These are phyloP conservation scores for Holtermanniella nyarrowii DNA, from an alignment of 768 basidiomycete genomes.

Conservation along the genomic window DNA sequence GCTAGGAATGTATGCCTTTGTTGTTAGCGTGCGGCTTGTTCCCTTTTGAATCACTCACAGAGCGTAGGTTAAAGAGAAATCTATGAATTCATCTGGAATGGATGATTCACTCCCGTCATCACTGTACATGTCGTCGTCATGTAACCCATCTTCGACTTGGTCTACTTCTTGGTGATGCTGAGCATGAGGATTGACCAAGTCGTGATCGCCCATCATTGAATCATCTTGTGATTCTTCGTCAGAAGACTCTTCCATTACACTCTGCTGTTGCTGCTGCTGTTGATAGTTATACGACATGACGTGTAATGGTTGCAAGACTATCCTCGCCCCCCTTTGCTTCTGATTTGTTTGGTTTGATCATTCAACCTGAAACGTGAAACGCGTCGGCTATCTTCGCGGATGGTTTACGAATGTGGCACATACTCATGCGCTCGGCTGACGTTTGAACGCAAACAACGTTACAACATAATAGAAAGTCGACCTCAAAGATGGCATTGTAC, in stretches of 20 bases:
- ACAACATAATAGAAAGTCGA: no score
- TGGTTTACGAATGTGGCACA: no score
- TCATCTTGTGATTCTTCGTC: conserved; percentile 45
- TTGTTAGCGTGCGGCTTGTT: conserved; percentile 41
- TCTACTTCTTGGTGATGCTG: not conserved
- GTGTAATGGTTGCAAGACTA: no score
- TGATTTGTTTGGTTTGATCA: no score
- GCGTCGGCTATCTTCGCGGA: not conserved
- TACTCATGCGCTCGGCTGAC: no score
- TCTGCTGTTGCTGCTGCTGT: conserved; percentile 44
- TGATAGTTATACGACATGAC: not conserved
- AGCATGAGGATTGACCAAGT: not conserved
- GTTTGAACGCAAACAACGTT: no score
- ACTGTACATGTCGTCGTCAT: conserved; percentile 26
- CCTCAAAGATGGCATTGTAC: conserved; percentile 10
- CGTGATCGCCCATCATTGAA: conserved; percentile 51
- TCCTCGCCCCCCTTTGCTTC: no score
- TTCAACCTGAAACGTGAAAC: not conserved
- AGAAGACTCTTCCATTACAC: conserved; percentile 75
- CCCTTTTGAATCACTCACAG: conserved; percentile 25
- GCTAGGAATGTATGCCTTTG: conserved; percentile 94
- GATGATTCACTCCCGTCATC: conserved; percentile 30
- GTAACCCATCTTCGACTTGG: conserved; percentile 10
- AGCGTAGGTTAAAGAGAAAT: conserved; percentile 40
- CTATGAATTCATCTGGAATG: conserved; percentile 41